These are phyloP conservation scores for Ophiostoma quercus DNA, from an alignment of 2,329 filamentous ascomycete genomes.

Conservation along the genomic window DNA sequence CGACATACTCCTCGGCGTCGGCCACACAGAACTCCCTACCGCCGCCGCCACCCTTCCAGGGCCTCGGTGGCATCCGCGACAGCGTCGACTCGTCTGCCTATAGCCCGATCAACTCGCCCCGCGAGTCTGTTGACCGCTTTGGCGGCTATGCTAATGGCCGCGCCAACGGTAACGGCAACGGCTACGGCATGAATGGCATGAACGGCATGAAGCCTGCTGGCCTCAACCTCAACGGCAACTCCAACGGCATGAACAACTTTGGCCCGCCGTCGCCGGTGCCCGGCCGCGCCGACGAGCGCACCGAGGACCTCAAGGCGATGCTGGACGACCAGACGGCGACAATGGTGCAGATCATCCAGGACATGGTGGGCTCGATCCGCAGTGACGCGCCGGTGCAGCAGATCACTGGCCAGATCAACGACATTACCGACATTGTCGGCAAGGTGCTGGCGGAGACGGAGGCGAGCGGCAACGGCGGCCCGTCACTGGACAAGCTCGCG, in stretches of 20 bases:
- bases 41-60: conserved; percentile 53
- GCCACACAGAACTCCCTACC: conserved; percentile 41
- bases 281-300: conserved; percentile 38
- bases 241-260: conserved; percentile 39
- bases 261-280: conserved; percentile 29
- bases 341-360: conserved; percentile 74
- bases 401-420: conserved; percentile 63
- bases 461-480: conserved; percentile 47
- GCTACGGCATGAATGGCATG: conserved; percentile 28
- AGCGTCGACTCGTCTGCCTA: conserved; percentile 70
- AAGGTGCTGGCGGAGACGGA: conserved; percentile 65
- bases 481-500: conserved; percentile 51
- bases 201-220: conserved; percentile 25
- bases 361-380: conserved; percentile 69
- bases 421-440: conserved; percentile 65
- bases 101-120: conserved; percentile 65
- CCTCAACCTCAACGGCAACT: conserved; percentile 20
- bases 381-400: conserved; percentile 57
- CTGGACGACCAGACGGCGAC: conserved; percentile 77
- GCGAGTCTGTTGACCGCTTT: conserved; percentile 49
- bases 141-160: conserved; percentile 24
- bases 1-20: conserved; percentile 31
- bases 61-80: conserved; percentile 49
- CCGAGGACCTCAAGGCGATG: conserved; percentile 59
- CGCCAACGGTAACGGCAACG: conserved; percentile 15